These are phyloP conservation scores for Paracoccidioides brasiliensis DNA, from an alignment of 2,329 filamentous ascomycete species.

Conservation along the genomic window DNA sequence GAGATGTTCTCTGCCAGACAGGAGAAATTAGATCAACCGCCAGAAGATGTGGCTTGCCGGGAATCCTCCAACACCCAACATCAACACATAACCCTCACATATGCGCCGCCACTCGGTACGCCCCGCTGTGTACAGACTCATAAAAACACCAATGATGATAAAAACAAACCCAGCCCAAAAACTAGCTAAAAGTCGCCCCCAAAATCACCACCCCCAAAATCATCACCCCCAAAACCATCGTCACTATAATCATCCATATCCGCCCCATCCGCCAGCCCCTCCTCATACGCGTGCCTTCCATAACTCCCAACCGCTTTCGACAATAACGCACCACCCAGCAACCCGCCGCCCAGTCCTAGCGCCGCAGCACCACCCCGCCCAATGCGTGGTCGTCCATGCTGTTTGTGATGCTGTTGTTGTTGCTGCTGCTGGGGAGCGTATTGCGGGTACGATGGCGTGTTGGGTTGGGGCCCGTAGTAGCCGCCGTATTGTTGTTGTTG, in stretches of 20 bases:
- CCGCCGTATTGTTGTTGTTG: background rate
- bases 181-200: slow-evolving; percentile 8
- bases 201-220: slow-evolving; percentile 20
- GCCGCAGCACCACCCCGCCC: slow-evolving; percentile 56
- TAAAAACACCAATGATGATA: background rate
- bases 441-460: background rate
- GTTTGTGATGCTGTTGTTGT: background rate
- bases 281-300: slow-evolving; percentile 11
- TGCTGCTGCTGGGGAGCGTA: background rate
- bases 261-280: slow-evolving; percentile 18
- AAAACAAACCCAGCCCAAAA: background rate
- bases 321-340: slow-evolving; percentile 64
- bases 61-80: no score
- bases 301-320: slow-evolving; percentile 54
- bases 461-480: background rate
- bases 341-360: slow-evolving; percentile 65
- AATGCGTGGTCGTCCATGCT: slow-evolving; percentile 28
- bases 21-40: no score
- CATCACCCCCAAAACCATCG: slow-evolving; percentile 6
- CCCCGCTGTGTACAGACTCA: background rate
- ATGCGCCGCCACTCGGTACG: background rate
- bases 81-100: no score
- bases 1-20: no score
- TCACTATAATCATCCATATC: slow-evolving; percentile 9
- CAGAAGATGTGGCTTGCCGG: no score